Conservation (phyloP, 495 filamentous ascomycete species). For the Penicillium salamii region DNA sequence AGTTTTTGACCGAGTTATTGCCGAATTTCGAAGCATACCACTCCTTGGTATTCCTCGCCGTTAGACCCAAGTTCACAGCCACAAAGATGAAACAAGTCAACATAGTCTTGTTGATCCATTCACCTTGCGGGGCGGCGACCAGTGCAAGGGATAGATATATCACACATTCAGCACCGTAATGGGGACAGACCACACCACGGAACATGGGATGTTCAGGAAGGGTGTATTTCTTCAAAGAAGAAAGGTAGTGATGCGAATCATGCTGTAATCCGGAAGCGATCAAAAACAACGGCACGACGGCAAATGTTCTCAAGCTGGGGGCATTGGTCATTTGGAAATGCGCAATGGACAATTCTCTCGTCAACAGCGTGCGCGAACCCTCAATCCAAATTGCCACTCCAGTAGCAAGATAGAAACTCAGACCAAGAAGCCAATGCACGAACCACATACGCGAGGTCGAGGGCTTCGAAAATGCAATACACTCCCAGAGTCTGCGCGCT, state of each 20-base stretch:
- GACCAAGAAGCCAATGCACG: slow-evolving; percentile 74
- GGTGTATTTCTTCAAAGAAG: slow-evolving; percentile 77
- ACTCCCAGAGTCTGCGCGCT: slow-evolving; percentile 71
- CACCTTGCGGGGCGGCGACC: slow-evolving; percentile 62
- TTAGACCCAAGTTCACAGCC: slow-evolving; percentile 73
- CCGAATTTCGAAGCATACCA: slow-evolving; percentile 88
- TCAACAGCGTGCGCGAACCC: slow-evolving; percentile 48
- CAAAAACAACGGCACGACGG: slow-evolving; percentile 66
- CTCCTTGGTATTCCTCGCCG: slow-evolving; percentile 68
- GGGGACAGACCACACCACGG: slow-evolving; percentile 70
- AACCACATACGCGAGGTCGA: slow-evolving; percentile 78
- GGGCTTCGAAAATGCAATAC: slow-evolving; percentile 56
- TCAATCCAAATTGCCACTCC: slow-evolving; percentile 83
- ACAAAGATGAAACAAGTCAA: slow-evolving; percentile 69
- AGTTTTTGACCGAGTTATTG: slow-evolving; percentile 55
- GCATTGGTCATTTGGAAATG: slow-evolving; percentile 35
- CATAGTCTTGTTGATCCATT: slow-evolving; percentile 70
- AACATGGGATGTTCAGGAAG: slow-evolving; percentile 75
- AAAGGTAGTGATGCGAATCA: slow-evolving; percentile 76
- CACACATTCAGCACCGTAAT: slow-evolving; percentile 84
- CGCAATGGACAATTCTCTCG: not conserved
- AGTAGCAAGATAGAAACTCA: slow-evolving; percentile 71
- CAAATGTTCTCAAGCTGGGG: slow-evolving; percentile 56
- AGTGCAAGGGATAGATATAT: slow-evolving; percentile 80
- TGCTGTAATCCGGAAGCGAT: slow-evolving; percentile 76